A percentile compares a stretch with the other conserved stretches of the same genome.
phyloP scores from a whole-genome alignment of 305 asterid species.

The Withania somnifera region DNA sequence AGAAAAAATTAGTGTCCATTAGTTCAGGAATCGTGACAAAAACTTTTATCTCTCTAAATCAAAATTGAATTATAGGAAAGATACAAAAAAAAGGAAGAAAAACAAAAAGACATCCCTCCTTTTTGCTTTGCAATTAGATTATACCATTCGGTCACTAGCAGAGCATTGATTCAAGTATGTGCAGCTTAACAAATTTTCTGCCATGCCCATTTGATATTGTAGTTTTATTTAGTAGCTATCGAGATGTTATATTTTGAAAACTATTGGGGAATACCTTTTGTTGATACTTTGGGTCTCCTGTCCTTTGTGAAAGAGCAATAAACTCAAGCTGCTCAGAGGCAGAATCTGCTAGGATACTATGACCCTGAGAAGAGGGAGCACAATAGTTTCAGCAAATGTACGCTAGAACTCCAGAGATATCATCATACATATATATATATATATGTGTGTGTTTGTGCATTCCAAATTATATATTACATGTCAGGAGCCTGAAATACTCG shows the following conservation, averaged over 20 bases:
- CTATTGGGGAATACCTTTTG: slow-evolving; percentile 39
- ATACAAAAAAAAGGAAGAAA: too few species aligned
- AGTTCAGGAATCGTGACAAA: too few species aligned
- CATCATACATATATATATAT: too few species aligned
- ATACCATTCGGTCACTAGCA: slow-evolving; percentile 2
- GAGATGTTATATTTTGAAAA: not conserved
- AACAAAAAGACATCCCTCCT: too few species aligned
- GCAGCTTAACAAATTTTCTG: not conserved
- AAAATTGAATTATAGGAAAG: too few species aligned
- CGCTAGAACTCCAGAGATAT: not conserved
- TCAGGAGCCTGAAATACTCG: not conserved
- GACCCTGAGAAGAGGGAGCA: slow-evolving; percentile 46
- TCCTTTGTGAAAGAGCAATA: slow-evolving; percentile 96
- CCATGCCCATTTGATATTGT: not conserved
- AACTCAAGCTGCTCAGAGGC: slow-evolving; percentile 97
- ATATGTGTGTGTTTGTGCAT: not conserved
- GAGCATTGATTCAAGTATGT: not conserved
- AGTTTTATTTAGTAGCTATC: not conserved
- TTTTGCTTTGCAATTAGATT: too few species aligned
- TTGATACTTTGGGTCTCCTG: slow-evolving; percentile 85
- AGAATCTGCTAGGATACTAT: slow-evolving; percentile 91
- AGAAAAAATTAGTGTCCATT: too few species aligned
- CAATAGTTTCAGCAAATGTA: slow-evolving; percentile 4
- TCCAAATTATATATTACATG: not conserved
- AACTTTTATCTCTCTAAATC: too few species aligned